These are phyloP conservation scores for Cladophialophora chaetospira DNA, from an alignment of 2,329 filamentous ascomycete genomes.

Conservation along the genomic window DNA sequence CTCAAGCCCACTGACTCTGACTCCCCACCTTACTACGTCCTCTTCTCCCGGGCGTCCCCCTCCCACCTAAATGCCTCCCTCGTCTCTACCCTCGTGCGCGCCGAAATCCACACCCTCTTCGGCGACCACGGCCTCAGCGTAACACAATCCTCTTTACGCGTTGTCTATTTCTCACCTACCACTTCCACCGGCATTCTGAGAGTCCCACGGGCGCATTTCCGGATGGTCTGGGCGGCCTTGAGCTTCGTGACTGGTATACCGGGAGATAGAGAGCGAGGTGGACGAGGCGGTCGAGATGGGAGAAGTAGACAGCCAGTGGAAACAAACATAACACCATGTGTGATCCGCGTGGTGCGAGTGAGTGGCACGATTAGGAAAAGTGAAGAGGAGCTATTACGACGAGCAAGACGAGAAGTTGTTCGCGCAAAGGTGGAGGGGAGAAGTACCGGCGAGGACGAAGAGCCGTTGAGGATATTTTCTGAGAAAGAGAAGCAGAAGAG, in stretches of 20 bases:
- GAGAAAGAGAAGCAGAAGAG: not conserved
- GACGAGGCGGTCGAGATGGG: not conserved
- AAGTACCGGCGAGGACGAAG: not conserved
- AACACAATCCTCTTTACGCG: conserved; percentile 48
- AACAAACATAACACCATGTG: conserved; percentile 53
- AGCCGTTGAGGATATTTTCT: conserved; percentile 3
- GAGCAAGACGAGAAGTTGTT: conserved; percentile 71
- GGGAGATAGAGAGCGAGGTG: conserved; percentile 2
- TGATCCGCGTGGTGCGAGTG: conserved; percentile 81
- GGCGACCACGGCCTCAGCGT: conserved; percentile 77
- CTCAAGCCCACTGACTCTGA: conserved; percentile 33
- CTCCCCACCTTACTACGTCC: conserved; percentile 61
- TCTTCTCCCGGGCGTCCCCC: conserved; percentile 77
- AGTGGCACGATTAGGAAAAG: conserved; percentile 91
- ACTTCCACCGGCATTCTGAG: conserved; percentile 92
- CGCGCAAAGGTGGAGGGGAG: conserved; percentile 29
- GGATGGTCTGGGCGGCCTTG: conserved; percentile 86
- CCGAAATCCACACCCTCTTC: conserved; percentile 72
- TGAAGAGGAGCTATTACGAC: conserved; percentile 83
- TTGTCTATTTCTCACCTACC: conserved; percentile 90
- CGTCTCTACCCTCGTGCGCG: conserved; percentile 57
- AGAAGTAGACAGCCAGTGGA: not conserved
- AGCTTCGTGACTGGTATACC: conserved; percentile 75
- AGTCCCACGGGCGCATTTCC: conserved; percentile 78
- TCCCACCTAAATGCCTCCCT: conserved; percentile 67